These are phyloP conservation scores for Penicillium sp. DNA, from an alignment of 2,329 filamentous ascomycete species.

Conservation along the genomic window DNA sequence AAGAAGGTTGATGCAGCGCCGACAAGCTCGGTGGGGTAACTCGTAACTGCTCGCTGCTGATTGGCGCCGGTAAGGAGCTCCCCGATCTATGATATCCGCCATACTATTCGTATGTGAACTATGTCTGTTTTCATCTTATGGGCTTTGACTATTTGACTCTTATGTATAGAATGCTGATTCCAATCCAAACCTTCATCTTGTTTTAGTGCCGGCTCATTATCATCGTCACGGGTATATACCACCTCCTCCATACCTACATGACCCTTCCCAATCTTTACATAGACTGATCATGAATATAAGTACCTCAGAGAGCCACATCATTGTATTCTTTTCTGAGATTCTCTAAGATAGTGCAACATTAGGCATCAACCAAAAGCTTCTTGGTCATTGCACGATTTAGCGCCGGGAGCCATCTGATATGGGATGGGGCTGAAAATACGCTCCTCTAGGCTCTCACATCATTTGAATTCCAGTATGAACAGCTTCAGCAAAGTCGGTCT, in stretches of 20 bases:
- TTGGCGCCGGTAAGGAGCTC: background rate
- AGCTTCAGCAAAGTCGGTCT: background rate
- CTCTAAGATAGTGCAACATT: no score
- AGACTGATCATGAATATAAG: no score
- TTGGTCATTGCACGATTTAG: background rate
- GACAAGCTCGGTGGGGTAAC: conserved; percentile 4
- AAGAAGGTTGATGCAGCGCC: background rate
- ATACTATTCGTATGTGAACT: no score
- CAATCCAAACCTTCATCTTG: no score
- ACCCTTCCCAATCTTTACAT: background rate
- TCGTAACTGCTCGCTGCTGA: background rate
- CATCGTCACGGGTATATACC: no score
- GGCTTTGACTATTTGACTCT: no score
- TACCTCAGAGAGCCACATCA: no score
- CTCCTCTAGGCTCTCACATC: background rate
- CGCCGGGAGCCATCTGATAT: background rate
- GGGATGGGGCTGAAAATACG: background rate
- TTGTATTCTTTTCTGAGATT: no score
- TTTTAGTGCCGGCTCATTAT: no score
- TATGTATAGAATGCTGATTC: no score
- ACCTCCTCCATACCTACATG: no score
- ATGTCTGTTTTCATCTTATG: background rate
- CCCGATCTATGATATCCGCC: background rate
- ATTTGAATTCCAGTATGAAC: background rate
- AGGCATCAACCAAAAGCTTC: background rate